Conservation (phyloP, 257 asterid species). For the Linaria vulgaris region DNA sequence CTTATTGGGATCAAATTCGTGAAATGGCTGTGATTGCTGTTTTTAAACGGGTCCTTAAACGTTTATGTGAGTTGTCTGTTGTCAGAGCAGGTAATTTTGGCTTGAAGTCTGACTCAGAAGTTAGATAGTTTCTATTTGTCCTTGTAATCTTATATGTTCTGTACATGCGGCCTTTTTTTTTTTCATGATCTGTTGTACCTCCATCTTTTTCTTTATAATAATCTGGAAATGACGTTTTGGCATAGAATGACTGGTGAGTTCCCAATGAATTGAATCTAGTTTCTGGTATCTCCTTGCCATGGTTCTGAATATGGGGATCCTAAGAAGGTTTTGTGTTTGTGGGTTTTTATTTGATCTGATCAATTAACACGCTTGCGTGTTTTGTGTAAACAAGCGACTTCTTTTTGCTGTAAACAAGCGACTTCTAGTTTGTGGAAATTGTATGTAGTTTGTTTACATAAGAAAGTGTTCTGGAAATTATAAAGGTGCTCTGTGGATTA, state of each 20-base stretch:
- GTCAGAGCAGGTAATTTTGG: slow-evolving; percentile 70
- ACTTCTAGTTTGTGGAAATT: not conserved
- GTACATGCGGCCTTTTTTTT: no score
- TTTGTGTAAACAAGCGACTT: slow-evolving; percentile 2
- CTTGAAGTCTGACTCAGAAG: slow-evolving; percentile 1
- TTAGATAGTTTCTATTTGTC: not conserved
- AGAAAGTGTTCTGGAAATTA: not conserved
- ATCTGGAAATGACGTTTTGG: slow-evolving; percentile 9
- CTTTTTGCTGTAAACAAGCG: not conserved
- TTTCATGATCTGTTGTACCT: slow-evolving; percentile 18
- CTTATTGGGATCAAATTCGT: slow-evolving; percentile 93
- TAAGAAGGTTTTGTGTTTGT: not conserved
- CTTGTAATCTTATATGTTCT: no score
- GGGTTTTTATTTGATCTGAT: not conserved
- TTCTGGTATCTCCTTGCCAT: slow-evolving; percentile 13
- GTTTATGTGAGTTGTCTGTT: slow-evolving; percentile 67
- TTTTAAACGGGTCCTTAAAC: slow-evolving; percentile 75
- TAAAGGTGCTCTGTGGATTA: slow-evolving; percentile 17
- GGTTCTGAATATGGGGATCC: slow-evolving; percentile 9
- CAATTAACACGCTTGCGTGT: not conserved
- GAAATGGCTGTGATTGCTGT: slow-evolving; percentile 82
- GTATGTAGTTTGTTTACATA: slow-evolving; percentile 3
- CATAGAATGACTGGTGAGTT: slow-evolving; percentile 16
- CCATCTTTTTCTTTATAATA: not conserved
- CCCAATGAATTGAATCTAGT: slow-evolving; percentile 20